Base-by-base conservation (phyloP, 306 rosid genomes). In the Lathyrus oleraceus region DNA sequence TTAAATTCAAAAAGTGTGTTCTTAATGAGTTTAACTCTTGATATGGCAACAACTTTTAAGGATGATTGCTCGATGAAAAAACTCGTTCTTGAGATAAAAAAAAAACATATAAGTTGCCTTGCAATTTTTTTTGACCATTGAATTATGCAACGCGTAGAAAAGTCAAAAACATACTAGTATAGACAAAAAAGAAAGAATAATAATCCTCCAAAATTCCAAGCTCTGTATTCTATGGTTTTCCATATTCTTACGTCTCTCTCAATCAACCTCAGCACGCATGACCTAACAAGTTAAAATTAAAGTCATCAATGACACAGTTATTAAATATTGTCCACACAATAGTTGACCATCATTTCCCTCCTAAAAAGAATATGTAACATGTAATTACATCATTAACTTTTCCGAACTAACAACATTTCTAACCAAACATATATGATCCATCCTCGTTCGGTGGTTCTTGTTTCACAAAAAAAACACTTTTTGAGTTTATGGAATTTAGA, bases 401-500 rank as follows among this genome's bases (percentile, higher is more conserved):
- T 57, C 42, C 21, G 44, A 69, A 36, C 58, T 9, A 0, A 14
- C 42, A 44, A 0, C 51, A 35, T 49, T 42, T 21, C 6, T 12
- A 23, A 28, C 43, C 20, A 15, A 65, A 13, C 61, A 56, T 13
- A 64, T 10, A 17, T 25, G 40, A 9, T 43, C 3, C 4, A 47
- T 48, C 56, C 19, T 48, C 10, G 25, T 48, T 48, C 11, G 8
- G 9, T 23, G 10, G 2, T 45, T 45, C 8, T 48, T 23, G 9
- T 5, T 44, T 44, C 51, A 5, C 8, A 16, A 15, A 48, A 48
- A 4, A 47, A 15, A 14, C 7, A 6, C 17, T 14, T 3, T 4
- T 16, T 16, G 74, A 54, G 45, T 47, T 39, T 15, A 73, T 81
- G 84, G 82, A 84, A 16, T 25, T 45, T 4, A 62, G 81, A 54